A percentile compares a stretch with the other conserved stretches of the same genome.
These are phyloP conservation scores for Mycena haematopus DNA, from an alignment of 768 basidiomycete species.

Conservation along the genomic window DNA sequence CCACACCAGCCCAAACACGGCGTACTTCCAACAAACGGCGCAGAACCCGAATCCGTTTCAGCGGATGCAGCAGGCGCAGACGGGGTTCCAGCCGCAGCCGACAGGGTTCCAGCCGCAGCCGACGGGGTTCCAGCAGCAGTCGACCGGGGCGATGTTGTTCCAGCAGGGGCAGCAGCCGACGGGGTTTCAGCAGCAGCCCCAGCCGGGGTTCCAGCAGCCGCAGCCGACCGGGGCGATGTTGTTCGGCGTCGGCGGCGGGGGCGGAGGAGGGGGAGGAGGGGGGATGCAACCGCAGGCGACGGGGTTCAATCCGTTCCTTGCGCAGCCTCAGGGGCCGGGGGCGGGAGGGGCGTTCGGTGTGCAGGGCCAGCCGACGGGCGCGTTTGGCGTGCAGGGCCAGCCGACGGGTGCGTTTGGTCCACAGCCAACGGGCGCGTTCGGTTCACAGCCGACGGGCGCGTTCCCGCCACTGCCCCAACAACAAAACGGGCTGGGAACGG, in stretches of 20 bases:
- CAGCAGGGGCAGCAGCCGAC: no score
- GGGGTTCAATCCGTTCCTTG: constrained; percentile 41
- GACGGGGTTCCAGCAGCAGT: constrained; percentile 35
- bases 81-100: no score
- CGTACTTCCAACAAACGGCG: constrained; percentile 63
- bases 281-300: constrained; percentile 62
- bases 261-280: constrained; percentile 13
- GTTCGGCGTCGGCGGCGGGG: not conserved
- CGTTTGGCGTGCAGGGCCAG: constrained; percentile 47
- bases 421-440: constrained; percentile 38
- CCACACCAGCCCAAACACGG: constrained; percentile 49
- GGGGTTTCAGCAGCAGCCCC: no score
- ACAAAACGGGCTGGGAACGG: constrained; percentile 45
- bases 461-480: constrained; percentile 30
- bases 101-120: no score
- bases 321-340: constrained; percentile 19
- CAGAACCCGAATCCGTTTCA: constrained; percentile 77
- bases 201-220: constrained; percentile 8
- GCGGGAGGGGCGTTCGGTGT: constrained; percentile 39
- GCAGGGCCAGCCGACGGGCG: constrained; percentile 52
- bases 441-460: constrained; percentile 46
- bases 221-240: constrained; percentile 22
- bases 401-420: constrained; percentile 29
- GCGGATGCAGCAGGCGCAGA: constrained; percentile 60
- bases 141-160: constrained; percentile 34